phyloP scores from a whole-genome alignment of 805 yeast species.

The Torulaspora gathmanii region DNA sequence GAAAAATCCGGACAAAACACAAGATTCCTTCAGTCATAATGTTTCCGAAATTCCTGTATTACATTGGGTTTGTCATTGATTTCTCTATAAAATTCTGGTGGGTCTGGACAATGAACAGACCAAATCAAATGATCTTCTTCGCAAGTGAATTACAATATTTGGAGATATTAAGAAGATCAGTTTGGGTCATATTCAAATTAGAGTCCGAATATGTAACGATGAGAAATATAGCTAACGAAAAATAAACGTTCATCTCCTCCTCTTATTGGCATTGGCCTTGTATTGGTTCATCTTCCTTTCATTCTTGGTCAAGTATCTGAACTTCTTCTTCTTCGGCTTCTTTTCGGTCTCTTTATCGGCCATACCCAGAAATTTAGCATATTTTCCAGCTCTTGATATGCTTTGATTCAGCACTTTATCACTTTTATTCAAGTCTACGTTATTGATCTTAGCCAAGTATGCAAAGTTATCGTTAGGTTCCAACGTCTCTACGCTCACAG shows the following conservation, averaged over 20 bases:
- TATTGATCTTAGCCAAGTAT: constrained; percentile 56
- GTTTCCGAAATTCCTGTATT: constrained; percentile 42
- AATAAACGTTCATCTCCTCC: constrained; percentile 10
- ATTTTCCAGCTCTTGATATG: constrained; percentile 73
- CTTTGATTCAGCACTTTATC: constrained; percentile 68
- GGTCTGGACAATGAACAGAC: constrained; percentile 43
- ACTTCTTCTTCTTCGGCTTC: constrained; percentile 55
- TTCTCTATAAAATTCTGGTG: constrained; percentile 69
- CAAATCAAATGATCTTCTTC: constrained; percentile 52
- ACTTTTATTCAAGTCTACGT: constrained; percentile 65
- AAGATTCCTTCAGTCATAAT: constrained; percentile 7
- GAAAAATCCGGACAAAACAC: constrained; percentile 10
- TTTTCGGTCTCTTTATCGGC: constrained; percentile 38
- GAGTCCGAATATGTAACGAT: constrained; percentile 60
- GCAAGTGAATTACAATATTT: constrained; percentile 52
- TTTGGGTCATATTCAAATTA: constrained; percentile 82
- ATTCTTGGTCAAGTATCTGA: constrained; percentile 75
- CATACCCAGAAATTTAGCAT: constrained; percentile 64
- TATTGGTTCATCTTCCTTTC: constrained; percentile 64
- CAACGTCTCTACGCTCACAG: constrained; percentile 47
- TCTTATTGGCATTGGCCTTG: constrained; percentile 40
- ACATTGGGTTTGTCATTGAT: constrained; percentile 55
- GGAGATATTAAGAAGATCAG: constrained; percentile 78
- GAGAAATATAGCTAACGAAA: constrained; percentile 11
- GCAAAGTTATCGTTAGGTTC: constrained; percentile 52